Percentiles rank a stretch among this genome's conserved stretches.
Conservation (phyloP, 2,329 filamentous ascomycete genomes). For the Hypomyces rosellus region DNA sequence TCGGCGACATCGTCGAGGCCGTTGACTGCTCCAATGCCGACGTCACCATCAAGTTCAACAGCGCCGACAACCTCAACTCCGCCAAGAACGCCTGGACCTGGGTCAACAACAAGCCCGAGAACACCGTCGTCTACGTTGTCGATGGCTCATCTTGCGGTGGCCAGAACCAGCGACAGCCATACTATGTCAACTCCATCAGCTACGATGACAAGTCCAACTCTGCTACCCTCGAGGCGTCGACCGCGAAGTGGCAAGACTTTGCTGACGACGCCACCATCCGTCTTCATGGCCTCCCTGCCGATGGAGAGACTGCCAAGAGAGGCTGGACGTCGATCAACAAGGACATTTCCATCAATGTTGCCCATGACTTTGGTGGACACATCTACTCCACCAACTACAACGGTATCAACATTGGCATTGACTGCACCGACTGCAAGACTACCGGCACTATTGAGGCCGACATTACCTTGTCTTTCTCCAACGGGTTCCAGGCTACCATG, state of each 20-base stretch:
- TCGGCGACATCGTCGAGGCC: constrained; percentile 4
- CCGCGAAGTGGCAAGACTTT: constrained; percentile 4
- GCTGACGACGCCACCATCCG: constrained; percentile 5
- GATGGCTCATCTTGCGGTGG: constrained; percentile 6
- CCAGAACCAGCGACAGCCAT: constrained; percentile 7
- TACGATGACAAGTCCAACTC: constrained; percentile 3
- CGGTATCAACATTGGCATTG: neutral
- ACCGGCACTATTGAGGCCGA: constrained; percentile 1
- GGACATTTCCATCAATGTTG: neutral
- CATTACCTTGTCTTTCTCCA: constrained; percentile 4
- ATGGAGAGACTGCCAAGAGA: neutral
- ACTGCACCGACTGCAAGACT: constrained; percentile 8
- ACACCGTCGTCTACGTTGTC: constrained; percentile 7
- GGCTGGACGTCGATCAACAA: neutral
- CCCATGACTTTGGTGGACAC: constrained; percentile 3
- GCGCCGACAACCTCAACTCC: neutral
- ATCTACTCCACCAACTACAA: constrained; percentile 2
- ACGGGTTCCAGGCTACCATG: constrained; percentile 5
- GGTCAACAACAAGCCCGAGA: constrained; percentile 4
- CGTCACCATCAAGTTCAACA: constrained; percentile 8
- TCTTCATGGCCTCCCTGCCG: neutral
- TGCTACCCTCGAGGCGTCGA: neutral
- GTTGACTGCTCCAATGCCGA: constrained; percentile 5
- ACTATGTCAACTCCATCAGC: constrained; percentile 3
- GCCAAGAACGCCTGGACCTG: constrained; percentile 7